phyloP scores from a whole-genome alignment of 192 early-diverging fungal species.

The Entomortierella beljakovae region DNA sequence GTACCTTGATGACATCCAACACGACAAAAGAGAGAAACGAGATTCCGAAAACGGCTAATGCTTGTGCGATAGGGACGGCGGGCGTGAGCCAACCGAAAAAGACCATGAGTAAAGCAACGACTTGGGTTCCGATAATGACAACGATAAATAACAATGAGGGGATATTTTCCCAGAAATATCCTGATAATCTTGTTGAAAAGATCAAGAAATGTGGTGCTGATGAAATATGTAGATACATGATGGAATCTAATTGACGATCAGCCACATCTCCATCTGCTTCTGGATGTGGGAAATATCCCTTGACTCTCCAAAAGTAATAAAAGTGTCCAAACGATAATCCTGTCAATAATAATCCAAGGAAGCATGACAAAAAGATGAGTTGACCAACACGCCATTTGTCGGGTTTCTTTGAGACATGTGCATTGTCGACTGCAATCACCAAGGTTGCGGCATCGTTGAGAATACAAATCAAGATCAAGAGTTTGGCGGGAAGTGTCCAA shows the following conservation, averaged over 20 bases:
- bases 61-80: slow-evolving; percentile 78
- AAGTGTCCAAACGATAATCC: slow-evolving; percentile 84
- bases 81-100: slow-evolving; percentile 68
- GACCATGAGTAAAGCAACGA: slow-evolving; percentile 86
- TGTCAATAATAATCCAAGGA: slow-evolving; percentile 81
- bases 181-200: slow-evolving; percentile 87
- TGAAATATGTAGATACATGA: slow-evolving; percentile 94
- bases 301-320: slow-evolving; percentile 79
- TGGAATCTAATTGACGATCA: slow-evolving; percentile 72
- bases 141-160: slow-evolving; percentile 81
- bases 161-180: slow-evolving; percentile 87
- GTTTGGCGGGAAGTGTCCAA: slow-evolving; percentile 83
- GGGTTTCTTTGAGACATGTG: slow-evolving; percentile 84
- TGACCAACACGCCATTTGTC: slow-evolving; percentile 97
- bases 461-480: slow-evolving; percentile 91
- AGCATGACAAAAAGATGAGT: slow-evolving; percentile 80
- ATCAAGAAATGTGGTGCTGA: slow-evolving; percentile 92
- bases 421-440: slow-evolving; percentile 93
- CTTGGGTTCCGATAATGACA: slow-evolving; percentile 87
- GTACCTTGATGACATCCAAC: slow-evolving; percentile 92
- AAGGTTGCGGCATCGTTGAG: slow-evolving; percentile 90
- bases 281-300: slow-evolving; percentile 39
- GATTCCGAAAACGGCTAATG: slow-evolving; percentile 77
- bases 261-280: slow-evolving; percentile 39
- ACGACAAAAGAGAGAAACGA: slow-evolving; percentile 85